Base-by-base conservation (phyloP, 768 basidiomycete species). In the Leucosporidium yakuticum region DNA sequence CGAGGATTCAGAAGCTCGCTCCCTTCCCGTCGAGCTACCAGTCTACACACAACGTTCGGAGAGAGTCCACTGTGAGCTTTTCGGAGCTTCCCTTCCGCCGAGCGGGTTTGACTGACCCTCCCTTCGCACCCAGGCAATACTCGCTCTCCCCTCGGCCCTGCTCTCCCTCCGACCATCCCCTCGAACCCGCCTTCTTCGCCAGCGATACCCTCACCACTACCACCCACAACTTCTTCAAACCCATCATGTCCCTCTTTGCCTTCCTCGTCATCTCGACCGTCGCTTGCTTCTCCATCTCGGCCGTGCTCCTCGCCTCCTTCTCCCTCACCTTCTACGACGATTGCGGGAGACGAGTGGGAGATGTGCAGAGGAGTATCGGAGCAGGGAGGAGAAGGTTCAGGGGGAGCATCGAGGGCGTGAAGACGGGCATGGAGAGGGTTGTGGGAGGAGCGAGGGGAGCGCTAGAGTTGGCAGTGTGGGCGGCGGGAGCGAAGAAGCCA, bases 291-390 rank as follows among this genome's bases (percentile, higher is more conserved):
- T 62, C 69, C n/a, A 34, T 71, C 36, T 65, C 69, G 2, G 66
- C 66, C 31, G 69, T 71, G 29, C 63, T 71, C 31, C 34, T 67
- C 58, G 27, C 66, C 8, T 60, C 59, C 11, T 67, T 71, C 56
- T 59, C 63, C 32, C 55, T 67, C 36, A 71, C 69, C 2, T 64
- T 71, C 60, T 67, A 67, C 48, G 69, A 71, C 60, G 69, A 71
- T 36, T 70, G 65, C 49, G 27, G 54, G 34, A 48, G 36, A 36
- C 53, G 69, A 17, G 19, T 67, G 25, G 56, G 17, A 14, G 62
- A 53, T 21, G 47, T 66, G 31, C 53, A 59, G 39, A 21, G 29
- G 51, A 55, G 32, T n/a, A 44, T 65, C 34, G 47, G 60, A n/a
- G 54, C 44, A 4, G 60, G 65, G 0, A 17, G 21, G 47, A 57